Percentiles rank a stretch among this genome's conserved stretches.
phyloP scores from a whole-genome alignment of 2,329 filamentous ascomycete genomes.

The Corniculantispora saksenae region DNA sequence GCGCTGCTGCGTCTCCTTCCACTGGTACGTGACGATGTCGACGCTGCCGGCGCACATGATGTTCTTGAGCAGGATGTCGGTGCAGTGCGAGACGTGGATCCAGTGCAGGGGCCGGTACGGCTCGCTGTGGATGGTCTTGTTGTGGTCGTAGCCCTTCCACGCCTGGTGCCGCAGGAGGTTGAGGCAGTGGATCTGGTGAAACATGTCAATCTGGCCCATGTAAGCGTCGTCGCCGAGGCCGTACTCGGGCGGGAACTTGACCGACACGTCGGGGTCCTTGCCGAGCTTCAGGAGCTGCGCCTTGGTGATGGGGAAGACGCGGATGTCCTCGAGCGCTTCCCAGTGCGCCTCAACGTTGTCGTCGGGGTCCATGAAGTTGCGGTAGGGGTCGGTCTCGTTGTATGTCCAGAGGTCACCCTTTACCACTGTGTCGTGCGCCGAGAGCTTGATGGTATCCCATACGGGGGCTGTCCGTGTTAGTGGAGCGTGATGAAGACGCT shows the following conservation, averaged over 20 bases:
- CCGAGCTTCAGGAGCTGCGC: constrained; percentile 27
- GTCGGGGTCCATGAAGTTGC: neutral
- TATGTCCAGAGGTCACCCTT: neutral
- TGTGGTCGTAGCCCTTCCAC: constrained; percentile 15
- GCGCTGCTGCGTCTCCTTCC: constrained; percentile 1
- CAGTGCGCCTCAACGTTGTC: neutral
- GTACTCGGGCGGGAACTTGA: neutral
- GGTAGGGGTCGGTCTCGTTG: constrained; percentile 5
- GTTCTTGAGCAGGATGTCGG: constrained; percentile 17
- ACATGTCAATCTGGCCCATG: constrained; percentile 16
- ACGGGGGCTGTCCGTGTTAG: neutral
- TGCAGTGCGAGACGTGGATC: constrained; percentile 16
- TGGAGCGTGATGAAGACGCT: no score
- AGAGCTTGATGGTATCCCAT: constrained; percentile 13
- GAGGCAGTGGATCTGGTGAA: constrained; percentile 17
- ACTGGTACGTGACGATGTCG: constrained; percentile 2
- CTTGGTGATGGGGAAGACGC: constrained; percentile 24
- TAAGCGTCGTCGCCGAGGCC: constrained; percentile 13
- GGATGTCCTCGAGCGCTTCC: constrained; percentile 8
- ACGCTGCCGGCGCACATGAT: constrained; percentile 7
- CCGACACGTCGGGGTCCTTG: constrained; percentile 13
- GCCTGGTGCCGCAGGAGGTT: constrained; percentile 14
- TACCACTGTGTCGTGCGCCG: constrained; percentile 1
- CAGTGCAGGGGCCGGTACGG: constrained; percentile 16
- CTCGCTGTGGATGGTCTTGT: constrained; percentile 11